Percentiles rank a stretch among this genome's conserved stretches.
These are phyloP conservation scores for Leccinum pachyderme DNA, from an alignment of 1,284 basidiomycete species.

Conservation along the genomic window DNA sequence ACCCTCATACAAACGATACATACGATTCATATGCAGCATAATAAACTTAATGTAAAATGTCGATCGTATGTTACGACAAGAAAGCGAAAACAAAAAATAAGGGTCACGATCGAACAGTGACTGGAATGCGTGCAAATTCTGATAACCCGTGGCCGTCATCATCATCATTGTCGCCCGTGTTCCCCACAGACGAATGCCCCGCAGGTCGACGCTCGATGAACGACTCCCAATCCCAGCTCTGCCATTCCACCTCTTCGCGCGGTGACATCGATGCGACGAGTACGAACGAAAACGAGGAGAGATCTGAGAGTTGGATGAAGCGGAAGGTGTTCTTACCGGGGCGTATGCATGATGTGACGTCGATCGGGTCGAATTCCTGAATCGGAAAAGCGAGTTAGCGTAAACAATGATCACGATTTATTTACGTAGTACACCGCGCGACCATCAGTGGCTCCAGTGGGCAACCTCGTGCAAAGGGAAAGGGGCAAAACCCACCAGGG, in stretches of 20 bases:
- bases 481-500: slow-evolving; percentile 19
- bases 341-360: slow-evolving; percentile 28
- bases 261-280: slow-evolving; percentile 23
- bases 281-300: slow-evolving; percentile 29
- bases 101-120: slow-evolving; percentile 21
- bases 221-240: slow-evolving; percentile 26
- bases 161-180: background rate
- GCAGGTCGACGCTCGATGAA: slow-evolving; percentile 1
- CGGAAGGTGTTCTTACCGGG: slow-evolving; percentile 32
- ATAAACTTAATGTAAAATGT: background rate
- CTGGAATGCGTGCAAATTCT: slow-evolving; percentile 19
- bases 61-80: background rate
- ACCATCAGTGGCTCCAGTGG: background rate
- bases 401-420: background rate
- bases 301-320: slow-evolving; percentile 31
- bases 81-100: background rate
- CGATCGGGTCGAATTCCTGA: slow-evolving; percentile 23
- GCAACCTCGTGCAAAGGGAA: background rate
- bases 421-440: background rate
- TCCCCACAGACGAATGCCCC: background rate
- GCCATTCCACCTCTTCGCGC: slow-evolving; percentile 22
- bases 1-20: background rate
- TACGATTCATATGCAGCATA: background rate
- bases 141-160: slow-evolving; percentile 4
- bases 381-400: background rate